These are phyloP conservation scores for Prunus mira DNA, from an alignment of 306 rosid species.

Conservation along the genomic window DNA sequence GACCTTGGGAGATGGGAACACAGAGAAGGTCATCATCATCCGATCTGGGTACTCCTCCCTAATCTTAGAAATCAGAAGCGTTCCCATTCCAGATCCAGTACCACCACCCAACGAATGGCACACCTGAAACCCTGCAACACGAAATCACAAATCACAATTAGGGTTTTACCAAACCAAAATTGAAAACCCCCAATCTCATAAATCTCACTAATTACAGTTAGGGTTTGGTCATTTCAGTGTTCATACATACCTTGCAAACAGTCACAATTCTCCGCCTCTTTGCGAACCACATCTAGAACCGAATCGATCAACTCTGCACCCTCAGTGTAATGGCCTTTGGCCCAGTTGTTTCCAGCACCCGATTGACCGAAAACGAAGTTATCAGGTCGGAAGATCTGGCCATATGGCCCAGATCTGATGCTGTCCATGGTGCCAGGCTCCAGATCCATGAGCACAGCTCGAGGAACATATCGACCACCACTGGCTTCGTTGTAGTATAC, in stretches of 20 bases:
- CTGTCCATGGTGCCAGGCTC: conserved; percentile 51
- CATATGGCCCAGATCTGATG: conserved; percentile 40
- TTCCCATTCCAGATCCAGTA: conserved; percentile 51
- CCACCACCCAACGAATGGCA: conserved; percentile 49
- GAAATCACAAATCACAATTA: neutral
- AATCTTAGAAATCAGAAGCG: conserved; percentile 42
- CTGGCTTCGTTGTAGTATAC: conserved; percentile 49
- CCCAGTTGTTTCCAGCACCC: conserved; percentile 48
- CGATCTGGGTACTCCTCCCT: conserved; percentile 48
- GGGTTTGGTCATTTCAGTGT: neutral
- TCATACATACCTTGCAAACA: conserved; percentile 37
- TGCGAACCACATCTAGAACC: conserved; percentile 41
- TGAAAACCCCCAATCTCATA: neutral
- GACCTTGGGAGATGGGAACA: conserved; percentile 46
- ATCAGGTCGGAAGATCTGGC: conserved; percentile 44
- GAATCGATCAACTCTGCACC: conserved; percentile 47
- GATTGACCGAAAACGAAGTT: conserved; percentile 45
- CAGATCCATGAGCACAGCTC: conserved; percentile 47
- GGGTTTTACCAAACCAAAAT: neutral
- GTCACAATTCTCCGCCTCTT: conserved; percentile 50
- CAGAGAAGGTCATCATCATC: conserved; percentile 47
- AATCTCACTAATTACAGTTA: neutral
- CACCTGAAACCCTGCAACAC: conserved; percentile 36
- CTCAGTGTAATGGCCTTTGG: conserved; percentile 44
- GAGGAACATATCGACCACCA: conserved; percentile 37